Base-by-base conservation (phyloP, 352 stramenopile species). In the Globisporangium ultimum region DNA sequence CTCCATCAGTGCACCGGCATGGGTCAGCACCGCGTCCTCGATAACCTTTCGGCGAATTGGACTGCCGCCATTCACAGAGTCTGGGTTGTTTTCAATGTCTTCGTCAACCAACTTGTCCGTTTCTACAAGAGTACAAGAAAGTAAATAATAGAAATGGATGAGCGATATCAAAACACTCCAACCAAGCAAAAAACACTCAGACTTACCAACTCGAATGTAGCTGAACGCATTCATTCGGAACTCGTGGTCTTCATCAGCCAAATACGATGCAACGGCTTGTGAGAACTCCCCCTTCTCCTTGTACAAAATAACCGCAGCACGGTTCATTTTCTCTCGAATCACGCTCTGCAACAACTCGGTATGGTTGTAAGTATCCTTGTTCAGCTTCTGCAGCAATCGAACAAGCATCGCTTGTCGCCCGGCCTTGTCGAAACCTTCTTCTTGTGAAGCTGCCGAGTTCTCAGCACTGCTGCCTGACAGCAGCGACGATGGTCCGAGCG, bases 351-450 rank as follows among this genome's bases (percentile, higher is more conserved):
- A 55, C 60, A 95, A 54, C 55, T 80, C 76, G 21, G 67, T 67
- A 58, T 90, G 80, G 60, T 93, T 86, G 75, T 93, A 95, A 22
- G 74, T 86, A 41, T 88, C 76, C 61, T 89, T 90, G 61, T 75
- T 89, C 20, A 95, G 70, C 56, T 91, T 93, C 43, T 89, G 80
- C n/a, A 95, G 60, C 18, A 95, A 60, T 38, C 84, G 82, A 13
- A 95, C 84, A 8, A 95, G 76, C 84, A 95, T 93, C 4, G 76
- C 79, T 63, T 95, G 75, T 32, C 86, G 82, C 0, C 81, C 86
- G 6, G 68, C 66, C 66, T 93, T 95, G 60, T 93, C 84, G 34
- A 95, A 93, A 1, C 86, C 86, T 65, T 91, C 83, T 45, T 93
- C 86, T 52, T 91, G 84, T 2, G 83, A 84, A 24, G 82, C 81